Percentiles rank a stretch among this genome's conserved stretches.
phyloP scores from a whole-genome alignment of 306 rosid genomes.

The Hippophae tibetana region DNA sequence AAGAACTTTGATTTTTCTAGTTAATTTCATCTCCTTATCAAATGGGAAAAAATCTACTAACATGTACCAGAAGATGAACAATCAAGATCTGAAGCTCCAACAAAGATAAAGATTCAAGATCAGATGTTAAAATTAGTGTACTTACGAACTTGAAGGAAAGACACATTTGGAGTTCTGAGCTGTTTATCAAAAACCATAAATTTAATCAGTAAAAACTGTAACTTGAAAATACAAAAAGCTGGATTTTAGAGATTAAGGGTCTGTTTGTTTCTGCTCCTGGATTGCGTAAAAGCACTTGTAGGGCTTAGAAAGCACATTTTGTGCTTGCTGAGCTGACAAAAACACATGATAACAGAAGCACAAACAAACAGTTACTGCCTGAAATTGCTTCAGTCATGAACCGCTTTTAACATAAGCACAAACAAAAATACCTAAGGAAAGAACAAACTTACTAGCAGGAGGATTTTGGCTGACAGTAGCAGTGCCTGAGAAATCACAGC shows the following conservation, averaged over 20 bases:
- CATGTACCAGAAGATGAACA: no score
- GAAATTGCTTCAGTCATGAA: no score
- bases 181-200: conserved; percentile 27
- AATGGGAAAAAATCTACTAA: no score
- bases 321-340: conserved; percentile 53
- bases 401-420: no score
- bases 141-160: conserved; percentile 72
- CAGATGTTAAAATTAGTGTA: background rate
- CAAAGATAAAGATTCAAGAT: conserved; percentile 3
- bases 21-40: no score
- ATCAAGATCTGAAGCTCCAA: background rate
- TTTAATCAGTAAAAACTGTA: no score
- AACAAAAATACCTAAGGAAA: no score
- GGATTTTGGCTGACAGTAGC: conserved; percentile 40
- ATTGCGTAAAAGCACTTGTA: conserved; percentile 29
- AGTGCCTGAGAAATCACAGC: conserved; percentile 71
- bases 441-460: conserved; percentile 42
- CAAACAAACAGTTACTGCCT: no score
- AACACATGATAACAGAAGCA: conserved; percentile 58
- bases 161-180: conserved; percentile 62
- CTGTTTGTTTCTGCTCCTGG: no score
- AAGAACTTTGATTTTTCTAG: no score
- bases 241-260: no score
- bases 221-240: no score
- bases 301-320: conserved; percentile 82